Base-by-base conservation (phyloP, 2,329 filamentous ascomycete genomes). In the Xylaria sp. region DNA sequence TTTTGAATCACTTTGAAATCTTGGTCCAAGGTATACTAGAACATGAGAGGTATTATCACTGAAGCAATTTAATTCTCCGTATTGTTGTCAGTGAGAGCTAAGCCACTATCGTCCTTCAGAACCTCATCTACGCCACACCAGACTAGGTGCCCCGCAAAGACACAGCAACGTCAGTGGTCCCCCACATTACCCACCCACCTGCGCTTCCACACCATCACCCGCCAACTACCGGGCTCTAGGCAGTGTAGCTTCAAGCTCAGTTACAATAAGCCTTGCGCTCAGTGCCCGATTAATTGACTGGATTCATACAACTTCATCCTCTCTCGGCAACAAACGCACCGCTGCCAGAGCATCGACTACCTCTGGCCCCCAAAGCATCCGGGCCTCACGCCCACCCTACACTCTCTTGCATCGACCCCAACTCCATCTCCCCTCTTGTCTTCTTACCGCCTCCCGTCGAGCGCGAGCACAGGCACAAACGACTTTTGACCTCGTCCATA, bases 331-430 rank as follows among this genome's bases (percentile, higher is more conserved):
- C 46, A 41, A 51, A 56, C 54, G 39, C 31, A 49, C 13, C 15
- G 59, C 39, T 4, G 36, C 62, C 54, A 46, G 59, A 52, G 41
- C 49, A 15, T 28, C 58, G 62, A 51, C 36, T 15, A 23, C 20
- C 46, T 41, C 39, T n/a, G 20, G 46, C 48, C 51, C 23, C 64
- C 28, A 41, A 46, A 43, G 15, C 58, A 41, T 25, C 60, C 41
- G 58, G 62, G 62, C 48, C 57, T 61, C 43, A 62, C 60, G 62
- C 66, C 62, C 55, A 68, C 46, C 33, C 41, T 33, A 25, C 58
- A 25, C 36, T 52, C 23, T 59, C 59, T 60, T 49, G 58, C 54
- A 66, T 71, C 66, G 60, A 71, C 68, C 58, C 66, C 62, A 63
- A 68, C 39, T 10, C 55, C 20, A 60, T 43, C 63, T 23, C 49